A percentile compares a stretch with the other conserved stretches of the same genome.
Evolutionary conservation across 2,329 filamentous ascomycete genomes (phyloP).

Genomic region (Aspergillus puulaauensis): DNA sequence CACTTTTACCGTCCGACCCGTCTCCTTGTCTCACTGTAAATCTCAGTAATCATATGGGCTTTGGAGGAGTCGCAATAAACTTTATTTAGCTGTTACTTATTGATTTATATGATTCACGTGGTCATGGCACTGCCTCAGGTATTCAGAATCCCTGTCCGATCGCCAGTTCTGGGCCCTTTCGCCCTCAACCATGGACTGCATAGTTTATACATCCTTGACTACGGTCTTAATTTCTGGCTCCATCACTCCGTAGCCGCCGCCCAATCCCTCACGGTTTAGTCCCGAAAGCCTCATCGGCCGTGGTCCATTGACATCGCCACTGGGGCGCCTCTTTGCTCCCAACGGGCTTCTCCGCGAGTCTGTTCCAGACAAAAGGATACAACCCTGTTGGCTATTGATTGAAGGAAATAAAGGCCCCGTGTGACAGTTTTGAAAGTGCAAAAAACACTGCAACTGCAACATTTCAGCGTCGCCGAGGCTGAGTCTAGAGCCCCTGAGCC

Average conservation of each 20-base stretch:
- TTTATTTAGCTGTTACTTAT: no score
- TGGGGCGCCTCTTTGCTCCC: not conserved
- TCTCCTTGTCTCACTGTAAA: no score
- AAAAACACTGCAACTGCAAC: not conserved
- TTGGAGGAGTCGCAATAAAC: no score
- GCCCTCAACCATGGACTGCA: not conserved
- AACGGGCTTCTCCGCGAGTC: not conserved
- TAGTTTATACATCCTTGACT: not conserved
- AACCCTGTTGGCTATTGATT: not conserved
- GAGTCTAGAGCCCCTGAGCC: constrained; percentile 6
- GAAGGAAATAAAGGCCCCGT: not conserved
- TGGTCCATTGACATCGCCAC: not conserved
- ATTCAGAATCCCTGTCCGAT: not conserved
- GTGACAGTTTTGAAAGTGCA: not conserved
- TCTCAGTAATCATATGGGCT: no score
- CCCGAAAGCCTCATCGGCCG: not conserved
- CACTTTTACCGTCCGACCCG: not conserved
- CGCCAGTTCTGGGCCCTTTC: not conserved
- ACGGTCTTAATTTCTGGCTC: not conserved
- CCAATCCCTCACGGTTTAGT: not conserved
- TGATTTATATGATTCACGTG: no score
- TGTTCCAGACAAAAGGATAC: not conserved
- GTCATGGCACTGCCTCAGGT: not conserved
- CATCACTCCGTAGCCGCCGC: not conserved
- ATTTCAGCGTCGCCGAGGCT: not conserved